Percentiles rank a stretch among this genome's conserved stretches.
phyloP scores from a whole-genome alignment of 1,139 yeast species.

The Diutina neorugosa region DNA sequence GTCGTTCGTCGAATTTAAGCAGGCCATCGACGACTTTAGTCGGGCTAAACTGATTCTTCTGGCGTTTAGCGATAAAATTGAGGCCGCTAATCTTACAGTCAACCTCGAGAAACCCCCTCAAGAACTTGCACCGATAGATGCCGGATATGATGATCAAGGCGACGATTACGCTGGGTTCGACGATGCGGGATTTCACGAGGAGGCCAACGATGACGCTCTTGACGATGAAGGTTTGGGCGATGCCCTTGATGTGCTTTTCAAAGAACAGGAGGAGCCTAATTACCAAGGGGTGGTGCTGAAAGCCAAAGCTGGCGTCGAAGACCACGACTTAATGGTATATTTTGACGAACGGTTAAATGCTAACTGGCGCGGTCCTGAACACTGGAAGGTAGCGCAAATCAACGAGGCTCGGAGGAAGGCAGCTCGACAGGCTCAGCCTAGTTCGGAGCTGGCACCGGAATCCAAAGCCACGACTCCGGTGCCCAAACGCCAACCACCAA shows the following conservation, averaged over 20 bases:
- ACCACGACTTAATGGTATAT: slow-evolving; percentile 63
- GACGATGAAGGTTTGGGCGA: not conserved
- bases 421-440: slow-evolving; percentile 9
- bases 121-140: not conserved
- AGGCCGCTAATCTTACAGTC: slow-evolving; percentile 2
- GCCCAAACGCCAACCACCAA: slow-evolving; percentile 20
- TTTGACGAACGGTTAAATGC: slow-evolving; percentile 59
- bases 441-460: slow-evolving; percentile 7
- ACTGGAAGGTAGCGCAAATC: slow-evolving; percentile 73
- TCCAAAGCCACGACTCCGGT: slow-evolving; percentile 4
- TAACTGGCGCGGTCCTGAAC: slow-evolving; percentile 88
- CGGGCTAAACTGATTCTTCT: slow-evolving; percentile 25
- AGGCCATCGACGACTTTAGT: slow-evolving; percentile 43
- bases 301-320: slow-evolving; percentile 25
- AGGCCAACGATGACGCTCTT: not conserved
- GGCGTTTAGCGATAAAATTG: slow-evolving; percentile 1
- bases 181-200: not conserved
- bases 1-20: slow-evolving; percentile 43
- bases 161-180: not conserved
- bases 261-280: not conserved
- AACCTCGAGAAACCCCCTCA: not conserved
- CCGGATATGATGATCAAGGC: not conserved
- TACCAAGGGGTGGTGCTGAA: slow-evolving; percentile 7
- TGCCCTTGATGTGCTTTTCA: not conserved
- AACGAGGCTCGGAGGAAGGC: slow-evolving; percentile 20